phyloP scores from a whole-genome alignment of 805 yeast species.

The Teunomyces cretensis region DNA sequence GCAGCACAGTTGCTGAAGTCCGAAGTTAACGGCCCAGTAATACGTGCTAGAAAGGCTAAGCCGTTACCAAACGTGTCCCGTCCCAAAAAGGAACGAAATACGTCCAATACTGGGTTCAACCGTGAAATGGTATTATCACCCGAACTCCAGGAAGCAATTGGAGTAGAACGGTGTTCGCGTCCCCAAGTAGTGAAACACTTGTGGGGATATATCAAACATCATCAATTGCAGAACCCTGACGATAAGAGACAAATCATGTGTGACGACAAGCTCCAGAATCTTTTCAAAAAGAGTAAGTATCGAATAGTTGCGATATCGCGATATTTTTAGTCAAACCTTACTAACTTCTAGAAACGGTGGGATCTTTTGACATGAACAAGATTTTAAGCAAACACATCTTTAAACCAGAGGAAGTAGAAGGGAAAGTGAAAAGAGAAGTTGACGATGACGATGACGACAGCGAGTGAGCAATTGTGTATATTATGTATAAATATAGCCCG shows the following conservation, averaged over 20 bases:
- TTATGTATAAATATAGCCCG: slow-evolving; percentile 1
- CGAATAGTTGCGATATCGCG: no score
- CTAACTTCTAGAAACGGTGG: slow-evolving; percentile 32
- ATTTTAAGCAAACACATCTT: slow-evolving; percentile 51
- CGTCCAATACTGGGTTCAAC: slow-evolving; percentile 39
- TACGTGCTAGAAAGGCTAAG: slow-evolving; percentile 15
- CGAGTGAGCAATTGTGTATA: not conserved
- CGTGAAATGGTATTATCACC: slow-evolving; percentile 50
- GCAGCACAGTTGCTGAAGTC: slow-evolving; percentile 50
- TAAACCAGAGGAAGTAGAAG: slow-evolving; percentile 29
- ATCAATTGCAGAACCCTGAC: slow-evolving; percentile 63
- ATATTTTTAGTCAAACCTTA: not conserved
- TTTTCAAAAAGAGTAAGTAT: slow-evolving; percentile 57
- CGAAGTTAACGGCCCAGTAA: slow-evolving; percentile 18
- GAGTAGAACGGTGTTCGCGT: slow-evolving; percentile 47
- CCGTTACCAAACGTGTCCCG: slow-evolving; percentile 14
- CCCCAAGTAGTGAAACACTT: slow-evolving; percentile 68
- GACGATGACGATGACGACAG: slow-evolving; percentile 6
- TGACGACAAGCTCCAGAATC: slow-evolving; percentile 52
- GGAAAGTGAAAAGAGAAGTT: not conserved
- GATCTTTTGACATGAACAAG: slow-evolving; percentile 61
- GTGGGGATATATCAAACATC: slow-evolving; percentile 68
- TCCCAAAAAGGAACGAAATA: slow-evolving; percentile 13
- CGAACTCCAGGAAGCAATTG: slow-evolving; percentile 50
- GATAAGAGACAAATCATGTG: slow-evolving; percentile 66